These are phyloP conservation scores for Tylopilus rubrobrunneus DNA, from an alignment of 768 basidiomycete genomes.

Conservation along the genomic window DNA sequence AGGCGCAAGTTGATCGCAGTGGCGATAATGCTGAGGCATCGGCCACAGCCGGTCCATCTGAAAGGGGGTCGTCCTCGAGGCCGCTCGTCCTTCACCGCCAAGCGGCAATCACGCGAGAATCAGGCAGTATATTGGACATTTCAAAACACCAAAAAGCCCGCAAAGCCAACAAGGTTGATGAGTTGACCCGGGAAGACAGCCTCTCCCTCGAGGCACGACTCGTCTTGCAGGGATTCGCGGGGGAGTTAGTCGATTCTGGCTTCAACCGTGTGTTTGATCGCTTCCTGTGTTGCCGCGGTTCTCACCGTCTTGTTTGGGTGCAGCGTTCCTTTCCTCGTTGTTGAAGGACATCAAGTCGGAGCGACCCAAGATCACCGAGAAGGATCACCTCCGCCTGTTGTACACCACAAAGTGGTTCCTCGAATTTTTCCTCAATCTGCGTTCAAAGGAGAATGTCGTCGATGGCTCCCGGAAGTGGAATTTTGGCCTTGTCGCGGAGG, in stretches of 20 bases:
- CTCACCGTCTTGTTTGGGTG: constrained; percentile 6
- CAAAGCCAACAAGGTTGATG: constrained; percentile 61
- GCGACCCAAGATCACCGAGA: constrained; percentile 88
- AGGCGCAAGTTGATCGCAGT: constrained; percentile 16
- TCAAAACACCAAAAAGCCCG: constrained; percentile 57
- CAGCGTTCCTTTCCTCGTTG: constrained; percentile 82
- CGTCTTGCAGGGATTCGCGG: constrained; percentile 65
- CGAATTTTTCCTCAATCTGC: constrained; percentile 72
- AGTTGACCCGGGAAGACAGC: constrained; percentile 64
- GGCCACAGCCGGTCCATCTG: constrained; percentile 17
- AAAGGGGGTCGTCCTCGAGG: constrained; percentile 36
- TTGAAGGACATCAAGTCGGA: constrained; percentile 94
- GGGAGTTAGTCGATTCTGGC: constrained; percentile 72
- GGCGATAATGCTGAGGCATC: constrained; percentile 24
- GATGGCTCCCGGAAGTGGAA: constrained; percentile 43
- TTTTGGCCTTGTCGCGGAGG: constrained; percentile 77
- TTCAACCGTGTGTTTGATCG: constrained; percentile 73
- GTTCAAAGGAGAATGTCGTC: constrained; percentile 35
- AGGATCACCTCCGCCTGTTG: constrained; percentile 86
- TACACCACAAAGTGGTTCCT: constrained; percentile 90
- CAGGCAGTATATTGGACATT: constrained; percentile 69
- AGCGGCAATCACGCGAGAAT: constrained; percentile 67
- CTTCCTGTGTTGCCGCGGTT: constrained; percentile 11
- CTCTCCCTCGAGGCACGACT: constrained; percentile 61
- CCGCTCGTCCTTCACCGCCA: constrained; percentile 83